A percentile compares a stretch with the other conserved stretches of the same genome.
phyloP scores from a whole-genome alignment of 257 asterid species.

The Vinca minor region DNA sequence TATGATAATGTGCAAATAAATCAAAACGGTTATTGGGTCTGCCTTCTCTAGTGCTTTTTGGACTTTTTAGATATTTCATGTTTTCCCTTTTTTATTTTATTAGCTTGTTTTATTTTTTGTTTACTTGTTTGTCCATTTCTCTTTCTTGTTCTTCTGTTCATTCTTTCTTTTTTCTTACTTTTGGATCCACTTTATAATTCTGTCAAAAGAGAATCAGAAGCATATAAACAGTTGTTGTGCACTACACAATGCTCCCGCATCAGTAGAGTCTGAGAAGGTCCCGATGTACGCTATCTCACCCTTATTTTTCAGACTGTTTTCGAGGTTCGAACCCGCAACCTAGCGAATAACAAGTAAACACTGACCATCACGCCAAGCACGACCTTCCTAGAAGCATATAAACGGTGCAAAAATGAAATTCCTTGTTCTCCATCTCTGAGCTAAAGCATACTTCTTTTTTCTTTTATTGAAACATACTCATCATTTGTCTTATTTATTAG shows the following conservation, averaged over 20 bases:
- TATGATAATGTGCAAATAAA: too few species aligned
- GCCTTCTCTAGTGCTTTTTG: neutral
- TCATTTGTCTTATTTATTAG: slow-evolving; percentile 28
- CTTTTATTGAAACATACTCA: slow-evolving; percentile 29
- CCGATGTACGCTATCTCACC: too few species aligned
- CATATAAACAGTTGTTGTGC: too few species aligned
- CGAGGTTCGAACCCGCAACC: too few species aligned
- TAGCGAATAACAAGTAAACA: too few species aligned
- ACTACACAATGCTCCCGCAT: too few species aligned
- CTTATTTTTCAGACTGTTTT: too few species aligned
- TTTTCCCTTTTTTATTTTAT: neutral
- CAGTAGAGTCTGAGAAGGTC: too few species aligned
- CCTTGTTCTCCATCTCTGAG: slow-evolving; percentile 38
- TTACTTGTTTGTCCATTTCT: neutral
- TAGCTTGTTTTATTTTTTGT: neutral
- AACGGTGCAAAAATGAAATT: slow-evolving; percentile 30
- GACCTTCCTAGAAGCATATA: too few species aligned
- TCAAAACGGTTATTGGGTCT: neutral
- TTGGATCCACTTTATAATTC: slow-evolving; percentile 25
- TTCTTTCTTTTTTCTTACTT: slow-evolving; percentile 19
- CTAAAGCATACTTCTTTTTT: slow-evolving; percentile 40
- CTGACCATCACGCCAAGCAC: too few species aligned
- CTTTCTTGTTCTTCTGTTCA: slow-evolving; percentile 12
- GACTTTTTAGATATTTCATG: neutral
- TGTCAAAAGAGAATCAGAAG: slow-evolving; percentile 10